A percentile compares a stretch with the other conserved stretches of the same genome.
Evolutionary conservation across 176 grass and related monocot genomes (phyloP).

Genomic region (Aegilops longissima): DNA sequence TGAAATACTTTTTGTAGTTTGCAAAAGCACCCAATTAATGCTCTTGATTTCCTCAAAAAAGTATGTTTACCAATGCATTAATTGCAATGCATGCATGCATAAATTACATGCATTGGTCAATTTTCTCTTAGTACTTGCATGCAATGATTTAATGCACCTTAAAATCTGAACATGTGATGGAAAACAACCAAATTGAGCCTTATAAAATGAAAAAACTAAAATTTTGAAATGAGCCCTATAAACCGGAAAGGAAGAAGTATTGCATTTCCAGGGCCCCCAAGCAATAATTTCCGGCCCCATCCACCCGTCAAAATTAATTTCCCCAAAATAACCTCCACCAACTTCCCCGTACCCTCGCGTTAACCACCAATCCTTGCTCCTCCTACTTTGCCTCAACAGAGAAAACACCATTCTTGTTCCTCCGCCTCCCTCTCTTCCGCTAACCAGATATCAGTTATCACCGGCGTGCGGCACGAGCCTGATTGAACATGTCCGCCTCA

Average conservation of each 20-base stretch:
- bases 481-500: constrained; percentile 43
- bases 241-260: not conserved
- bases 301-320: not conserved
- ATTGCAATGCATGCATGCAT: too few species aligned
- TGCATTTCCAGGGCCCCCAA: not conserved
- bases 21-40: too few species aligned
- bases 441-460: not conserved
- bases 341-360: not conserved
- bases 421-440: not conserved
- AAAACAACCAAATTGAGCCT: too few species aligned
- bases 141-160: too few species aligned
- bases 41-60: too few species aligned
- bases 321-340: constrained; percentile 41
- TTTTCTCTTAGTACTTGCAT: too few species aligned
- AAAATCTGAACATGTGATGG: too few species aligned
- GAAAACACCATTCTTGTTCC: not conserved
- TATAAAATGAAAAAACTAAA: too few species aligned
- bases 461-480: not conserved
- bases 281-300: constrained; percentile 30
- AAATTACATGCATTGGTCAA: too few species aligned
- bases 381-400: not conserved
- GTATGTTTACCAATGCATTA: too few species aligned
- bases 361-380: not conserved
- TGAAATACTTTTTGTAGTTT: too few species aligned
- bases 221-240: too few species aligned